Evolutionary conservation across 345 rosid species (phyloP), one percentile per base, ranked within the genome.

Genomic region (Citrus reticulata): DNA sequence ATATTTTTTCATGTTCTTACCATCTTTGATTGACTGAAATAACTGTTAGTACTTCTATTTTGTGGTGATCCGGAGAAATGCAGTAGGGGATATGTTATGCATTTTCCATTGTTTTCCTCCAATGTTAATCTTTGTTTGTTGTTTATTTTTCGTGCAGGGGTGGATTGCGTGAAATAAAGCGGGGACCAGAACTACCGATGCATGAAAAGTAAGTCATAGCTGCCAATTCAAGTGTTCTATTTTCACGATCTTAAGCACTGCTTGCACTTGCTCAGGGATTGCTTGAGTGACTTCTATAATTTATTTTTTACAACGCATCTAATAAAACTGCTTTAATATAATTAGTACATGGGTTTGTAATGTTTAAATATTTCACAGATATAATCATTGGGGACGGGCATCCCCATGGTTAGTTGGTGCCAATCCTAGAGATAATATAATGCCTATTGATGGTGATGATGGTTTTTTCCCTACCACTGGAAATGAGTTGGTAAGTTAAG

Each of bases 391-490:
- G 98, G 86, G 81, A 71, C 81, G 69, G 55, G 98, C 98, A 68
- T 94, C 97, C 80, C 99, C 99, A 68, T 96, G 99, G 98, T 74
- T 90, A 80, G 79, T 68, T 82, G 93, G 89, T 83, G 73, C 67
- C 70, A 93, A 96, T 81, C 99, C 98, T 6, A 91, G 98, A 86
- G 98, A 96, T 87, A 81, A 73, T 75, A 88, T 83, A 69, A 90
- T 92, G 94, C 99, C 99, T 57, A 82, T 77, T 70, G 92, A 93
- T 80, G 98, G 98, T 16, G 95, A 94, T 81, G 94, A 91, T 88
- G 98, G 97, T 3, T 93, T 87, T 83, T 96, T 91, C 75, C 98
- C 98, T 39, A 89, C 91, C 68, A 85, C 95, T 73, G 99, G 95
- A 81, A 96, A 91, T 77, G 98, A 94, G 19, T 80, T 96, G 94